Base-by-base conservation (phyloP, 768 basidiomycete species). In the Russula dissimulans region DNA sequence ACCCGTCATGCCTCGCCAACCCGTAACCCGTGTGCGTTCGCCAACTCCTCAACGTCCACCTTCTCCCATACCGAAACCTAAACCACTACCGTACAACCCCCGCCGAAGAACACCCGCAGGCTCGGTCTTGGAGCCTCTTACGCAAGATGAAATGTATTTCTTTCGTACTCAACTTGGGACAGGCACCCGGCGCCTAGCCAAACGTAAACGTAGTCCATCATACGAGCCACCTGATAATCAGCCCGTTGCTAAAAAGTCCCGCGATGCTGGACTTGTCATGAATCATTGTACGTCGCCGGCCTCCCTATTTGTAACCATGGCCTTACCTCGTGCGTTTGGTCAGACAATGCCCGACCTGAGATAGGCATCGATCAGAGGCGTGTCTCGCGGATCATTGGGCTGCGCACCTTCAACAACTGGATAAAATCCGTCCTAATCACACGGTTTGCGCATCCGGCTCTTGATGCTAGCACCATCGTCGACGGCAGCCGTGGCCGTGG, bases 341-440 rank as follows among this genome's bases (percentile, higher is more conserved):
- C 65, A 97, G 95, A 99, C 73, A 98, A 99, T 71, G 80, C 84
- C 14, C 83, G 97, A 11, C 94, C 94, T 6, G 94, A 99, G 60
- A 88, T 95, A 10, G 93, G 92, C 58, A 83, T 91, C 34, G 78
- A 83, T 10, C 85, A 89, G 67, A 89, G 97, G 36, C 80, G 81
- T 64, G 84, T 88, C 17, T 97, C 95, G 6, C 92, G 94, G 45
- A 99, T 98, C 67, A 92, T 97, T 56, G 97, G 97, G 41, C 81
- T 99, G 56, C 97, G 97, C 73, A 88, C 81, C 70, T 99, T 98
- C 76, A 99, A 99, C 76, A 99, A 99, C 76, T 99, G 97, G 97
- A 88, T 98, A 67, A 99, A 99, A 72, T 93, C 92, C 10, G 95
- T 98, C 17, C 79, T 98, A 63, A 97, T 99, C 69, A 86, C 88